Evolutionary conservation across 2,329 filamentous ascomycete genomes (phyloP).

Genomic region (Alternaria sp.): DNA sequence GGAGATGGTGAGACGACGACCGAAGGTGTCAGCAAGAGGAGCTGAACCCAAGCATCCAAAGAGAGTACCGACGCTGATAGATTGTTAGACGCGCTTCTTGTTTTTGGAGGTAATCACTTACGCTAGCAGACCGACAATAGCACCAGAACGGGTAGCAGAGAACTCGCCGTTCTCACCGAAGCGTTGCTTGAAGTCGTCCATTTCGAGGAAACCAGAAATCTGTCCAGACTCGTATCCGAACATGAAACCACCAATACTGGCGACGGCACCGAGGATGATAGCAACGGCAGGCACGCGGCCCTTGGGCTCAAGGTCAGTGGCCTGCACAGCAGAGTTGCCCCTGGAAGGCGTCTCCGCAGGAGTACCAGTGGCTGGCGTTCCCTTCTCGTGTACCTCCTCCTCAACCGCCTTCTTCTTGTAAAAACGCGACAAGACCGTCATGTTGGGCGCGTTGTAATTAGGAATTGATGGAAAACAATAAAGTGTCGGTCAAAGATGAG

Average conservation of each 20-base stretch:
- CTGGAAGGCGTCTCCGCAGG: constrained; percentile 38
- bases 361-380: constrained; percentile 35
- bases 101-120: constrained; percentile 22
- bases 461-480: neutral
- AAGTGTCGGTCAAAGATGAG: constrained; percentile 9
- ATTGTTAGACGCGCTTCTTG: constrained; percentile 12
- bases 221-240: constrained; percentile 38
- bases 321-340: constrained; percentile 27
- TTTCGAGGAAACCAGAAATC: constrained; percentile 43
- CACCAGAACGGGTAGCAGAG: constrained; percentile 45
- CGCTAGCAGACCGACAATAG: constrained; percentile 49
- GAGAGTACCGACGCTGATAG: constrained; percentile 69
- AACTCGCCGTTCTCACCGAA: constrained; percentile 47
- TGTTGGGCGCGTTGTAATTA: constrained; percentile 13
- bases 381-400: constrained; percentile 34
- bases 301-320: constrained; percentile 23
- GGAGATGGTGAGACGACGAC: constrained; percentile 70
- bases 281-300: constrained; percentile 41
- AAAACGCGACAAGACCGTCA: constrained; percentile 32
- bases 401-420: constrained; percentile 27
- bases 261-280: constrained; percentile 41
- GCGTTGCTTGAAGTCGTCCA: constrained; percentile 45
- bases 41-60: constrained; percentile 70
- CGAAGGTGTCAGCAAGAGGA: constrained; percentile 68
- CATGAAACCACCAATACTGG: constrained; percentile 50